Evolutionary conservation across 306 rosid genomes (phyloP).

Genomic region (Lathyrus tuberosus): DNA sequence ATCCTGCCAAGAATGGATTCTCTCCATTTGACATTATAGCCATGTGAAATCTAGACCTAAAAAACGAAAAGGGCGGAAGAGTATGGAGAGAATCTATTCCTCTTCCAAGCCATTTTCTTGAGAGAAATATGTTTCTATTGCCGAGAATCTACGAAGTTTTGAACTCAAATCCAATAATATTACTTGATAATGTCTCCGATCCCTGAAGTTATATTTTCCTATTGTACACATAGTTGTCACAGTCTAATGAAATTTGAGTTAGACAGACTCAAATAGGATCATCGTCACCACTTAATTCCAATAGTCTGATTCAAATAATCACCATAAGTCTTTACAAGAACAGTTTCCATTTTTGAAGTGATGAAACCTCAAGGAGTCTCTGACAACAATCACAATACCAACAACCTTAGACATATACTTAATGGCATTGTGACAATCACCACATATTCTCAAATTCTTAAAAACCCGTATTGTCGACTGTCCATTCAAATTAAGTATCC

Average conservation of each 20-base stretch:
- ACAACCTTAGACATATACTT: conserved; percentile 56
- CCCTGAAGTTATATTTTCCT: conserved; percentile 54
- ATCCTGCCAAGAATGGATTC: too few species aligned
- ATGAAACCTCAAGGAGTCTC: conserved; percentile 66
- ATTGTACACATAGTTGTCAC: conserved; percentile 51
- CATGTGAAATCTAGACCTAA: neutral
- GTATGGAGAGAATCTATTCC: neutral
- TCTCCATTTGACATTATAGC: too few species aligned
- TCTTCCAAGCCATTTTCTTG: neutral
- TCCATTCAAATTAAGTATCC: conserved; percentile 55
- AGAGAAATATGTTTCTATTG: neutral
- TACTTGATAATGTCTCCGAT: conserved; percentile 35
- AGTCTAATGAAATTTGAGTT: conserved; percentile 36
- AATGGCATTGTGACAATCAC: conserved; percentile 36
- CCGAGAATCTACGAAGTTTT: neutral
- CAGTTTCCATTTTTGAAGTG: conserved; percentile 53
- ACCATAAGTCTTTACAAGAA: conserved; percentile 60
- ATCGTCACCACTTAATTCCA: conserved; percentile 3
- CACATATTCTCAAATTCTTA: conserved; percentile 63
- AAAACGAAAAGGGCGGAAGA: too few species aligned
- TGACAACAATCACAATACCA: conserved; percentile 54
- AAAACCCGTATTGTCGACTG: conserved; percentile 51
- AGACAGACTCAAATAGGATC: neutral
- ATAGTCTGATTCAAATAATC: conserved; percentile 37
- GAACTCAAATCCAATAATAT: conserved; percentile 14